phyloP scores from a whole-genome alignment of 129 eudicot species.

The Sambucus nigra region DNA sequence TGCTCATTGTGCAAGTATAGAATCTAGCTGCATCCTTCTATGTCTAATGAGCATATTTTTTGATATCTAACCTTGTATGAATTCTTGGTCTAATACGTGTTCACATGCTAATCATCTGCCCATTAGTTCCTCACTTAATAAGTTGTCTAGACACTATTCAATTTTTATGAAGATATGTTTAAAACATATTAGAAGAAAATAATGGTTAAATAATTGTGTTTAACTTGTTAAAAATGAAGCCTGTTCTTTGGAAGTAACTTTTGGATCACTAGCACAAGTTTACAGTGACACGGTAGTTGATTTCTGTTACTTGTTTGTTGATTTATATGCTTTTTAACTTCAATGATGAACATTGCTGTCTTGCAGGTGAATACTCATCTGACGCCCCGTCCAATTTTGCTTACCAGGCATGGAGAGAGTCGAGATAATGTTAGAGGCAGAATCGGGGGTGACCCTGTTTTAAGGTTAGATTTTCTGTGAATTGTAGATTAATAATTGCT shows the following conservation, averaged over 20 bases:
- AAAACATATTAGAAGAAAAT: no score
- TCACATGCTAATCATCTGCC: no score
- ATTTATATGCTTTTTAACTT: neutral
- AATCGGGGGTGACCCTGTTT: constrained; percentile 89
- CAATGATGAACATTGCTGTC: neutral
- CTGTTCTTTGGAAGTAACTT: neutral
- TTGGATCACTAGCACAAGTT: neutral
- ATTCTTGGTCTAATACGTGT: no score
- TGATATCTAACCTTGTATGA: no score
- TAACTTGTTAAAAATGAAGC: no score
- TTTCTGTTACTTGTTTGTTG: neutral
- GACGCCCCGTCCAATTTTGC: constrained; percentile 92
- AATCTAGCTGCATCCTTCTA: no score
- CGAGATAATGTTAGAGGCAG: constrained; percentile 83
- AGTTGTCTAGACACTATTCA: no score
- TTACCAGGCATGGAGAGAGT: constrained; percentile 95
- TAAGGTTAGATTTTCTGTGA: constrained; percentile 38
- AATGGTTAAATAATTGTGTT: no score
- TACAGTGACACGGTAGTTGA: neutral
- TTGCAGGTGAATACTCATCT: constrained; percentile 88
- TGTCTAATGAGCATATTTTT: no score
- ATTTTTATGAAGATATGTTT: no score
- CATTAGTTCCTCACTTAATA: no score
- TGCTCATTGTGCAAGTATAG: no score
- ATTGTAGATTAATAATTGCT: neutral